Evolutionary conservation across 768 basidiomycete species (phyloP).

Genomic region (Mycena galopus): DNA sequence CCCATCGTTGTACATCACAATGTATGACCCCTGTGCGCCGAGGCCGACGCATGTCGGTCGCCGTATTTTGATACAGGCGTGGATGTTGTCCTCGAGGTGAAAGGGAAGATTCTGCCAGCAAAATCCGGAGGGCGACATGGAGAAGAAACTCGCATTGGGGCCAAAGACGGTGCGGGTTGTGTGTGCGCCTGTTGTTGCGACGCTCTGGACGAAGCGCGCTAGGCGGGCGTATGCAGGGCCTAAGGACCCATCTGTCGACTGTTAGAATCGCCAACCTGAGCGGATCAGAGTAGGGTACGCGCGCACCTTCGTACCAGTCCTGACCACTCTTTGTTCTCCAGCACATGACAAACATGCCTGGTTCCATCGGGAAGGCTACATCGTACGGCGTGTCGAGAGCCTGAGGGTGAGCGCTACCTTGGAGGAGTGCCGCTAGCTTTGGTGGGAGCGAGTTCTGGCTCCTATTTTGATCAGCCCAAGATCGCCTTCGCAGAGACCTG

Average conservation of each 20-base stretch:
- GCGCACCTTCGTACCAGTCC: slow-evolving; percentile 27
- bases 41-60: slow-evolving; percentile 26
- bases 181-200: background rate
- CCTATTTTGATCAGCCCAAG: background rate
- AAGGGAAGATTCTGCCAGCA: slow-evolving; percentile 27
- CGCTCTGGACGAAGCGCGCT: slow-evolving; percentile 18
- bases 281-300: background rate
- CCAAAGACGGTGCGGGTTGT: slow-evolving; percentile 29
- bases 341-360: slow-evolving; percentile 14
- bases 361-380: slow-evolving; percentile 23
- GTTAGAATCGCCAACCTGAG: background rate
- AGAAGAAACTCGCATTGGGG: slow-evolving; percentile 20
- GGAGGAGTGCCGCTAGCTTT: background rate
- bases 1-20: slow-evolving; percentile 27
- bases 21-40: slow-evolving; percentile 25
- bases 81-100: slow-evolving; percentile 18
- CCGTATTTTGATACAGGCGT: slow-evolving; percentile 11
- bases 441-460: background rate
- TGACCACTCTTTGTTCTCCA: slow-evolving; percentile 23
- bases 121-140: slow-evolving; percentile 22
- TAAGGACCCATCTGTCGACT: slow-evolving; percentile 15
- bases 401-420: slow-evolving; percentile 17
- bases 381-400: slow-evolving; percentile 4
- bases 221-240: slow-evolving; percentile 18
- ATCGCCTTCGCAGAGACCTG: background rate